Conservation (phyloP, 768 basidiomycete genomes). For the Leccinum broughii region DNA sequence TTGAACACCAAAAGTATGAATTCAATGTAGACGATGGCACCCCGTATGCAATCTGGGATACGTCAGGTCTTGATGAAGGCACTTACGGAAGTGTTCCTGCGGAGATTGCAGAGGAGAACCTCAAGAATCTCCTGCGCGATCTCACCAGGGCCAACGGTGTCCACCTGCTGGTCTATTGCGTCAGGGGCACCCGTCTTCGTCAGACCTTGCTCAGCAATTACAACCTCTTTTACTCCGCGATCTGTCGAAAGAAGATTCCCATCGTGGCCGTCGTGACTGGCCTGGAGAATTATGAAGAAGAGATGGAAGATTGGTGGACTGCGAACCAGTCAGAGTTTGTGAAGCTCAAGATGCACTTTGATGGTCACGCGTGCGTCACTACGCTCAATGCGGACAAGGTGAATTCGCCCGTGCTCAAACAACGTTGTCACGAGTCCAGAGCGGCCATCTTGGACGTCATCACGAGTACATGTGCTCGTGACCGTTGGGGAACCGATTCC, state of each 20-base stretch:
- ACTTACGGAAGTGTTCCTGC: constrained; percentile 30
- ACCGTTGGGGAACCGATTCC: constrained; percentile 26
- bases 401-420: constrained; percentile 28
- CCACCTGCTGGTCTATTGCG: constrained; percentile 34
- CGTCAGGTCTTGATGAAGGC: constrained; percentile 41
- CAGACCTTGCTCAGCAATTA: constrained; percentile 34
- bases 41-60: constrained; percentile 37
- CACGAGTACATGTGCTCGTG: constrained; percentile 15
- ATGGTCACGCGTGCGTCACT: constrained; percentile 41
- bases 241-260: constrained; percentile 38
- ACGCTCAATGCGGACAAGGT: constrained; percentile 33
- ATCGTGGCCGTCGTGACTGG: constrained; percentile 40
- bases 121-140: constrained; percentile 26
- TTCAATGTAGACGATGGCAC: constrained; percentile 25
- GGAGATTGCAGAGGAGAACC: constrained; percentile 29
- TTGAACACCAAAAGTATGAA: constrained; percentile 29
- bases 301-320: constrained; percentile 36
- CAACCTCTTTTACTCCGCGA: constrained; percentile 37
- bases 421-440: constrained; percentile 30
- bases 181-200: constrained; percentile 35
- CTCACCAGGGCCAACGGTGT: constrained; percentile 29
- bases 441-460: constrained; percentile 24
- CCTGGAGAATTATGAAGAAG: constrained; percentile 36
- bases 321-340: constrained; percentile 32
- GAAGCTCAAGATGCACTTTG: constrained; percentile 33